These are phyloP conservation scores for Macadamia integrifolia DNA, from an alignment of 164 flowering plant species.

Conservation along the genomic window DNA sequence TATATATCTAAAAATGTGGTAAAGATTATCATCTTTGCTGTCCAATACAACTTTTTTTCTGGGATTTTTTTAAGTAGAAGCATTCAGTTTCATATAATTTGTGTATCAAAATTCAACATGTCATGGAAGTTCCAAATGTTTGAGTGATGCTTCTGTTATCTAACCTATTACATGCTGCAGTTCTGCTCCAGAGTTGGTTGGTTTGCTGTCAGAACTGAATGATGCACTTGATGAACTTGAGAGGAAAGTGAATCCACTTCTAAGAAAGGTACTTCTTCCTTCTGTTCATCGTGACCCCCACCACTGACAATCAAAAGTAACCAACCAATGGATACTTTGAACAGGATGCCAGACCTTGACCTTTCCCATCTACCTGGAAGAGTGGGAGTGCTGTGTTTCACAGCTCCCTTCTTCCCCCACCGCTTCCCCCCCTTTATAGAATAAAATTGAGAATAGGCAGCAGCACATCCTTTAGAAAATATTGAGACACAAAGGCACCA, in stretches of 20 bases:
- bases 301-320: too few relatives aligned
- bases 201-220: constrained; percentile 64
- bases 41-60: background rate
- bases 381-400: too few relatives aligned
- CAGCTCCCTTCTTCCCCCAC: too few relatives aligned
- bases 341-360: too few relatives aligned
- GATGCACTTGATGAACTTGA: constrained; percentile 61
- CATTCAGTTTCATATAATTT: background rate
- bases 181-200: constrained; percentile 82
- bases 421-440: too few relatives aligned
- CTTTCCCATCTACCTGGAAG: too few relatives aligned
- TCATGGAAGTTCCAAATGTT: background rate
- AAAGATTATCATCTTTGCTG: background rate
- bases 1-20: too few relatives aligned
- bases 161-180: constrained; percentile 28
- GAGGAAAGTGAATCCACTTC: constrained; percentile 60
- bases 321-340: too few relatives aligned
- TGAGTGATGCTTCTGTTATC: background rate
- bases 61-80: background rate
- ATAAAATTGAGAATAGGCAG: too few relatives aligned
- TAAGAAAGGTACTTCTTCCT: constrained; percentile 49
- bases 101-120: background rate
- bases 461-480: too few relatives aligned
- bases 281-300: too few relatives aligned
- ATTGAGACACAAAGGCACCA: too few relatives aligned